Base-by-base conservation (phyloP, 345 rosid genomes). In the Stellera chamaejasme region DNA sequence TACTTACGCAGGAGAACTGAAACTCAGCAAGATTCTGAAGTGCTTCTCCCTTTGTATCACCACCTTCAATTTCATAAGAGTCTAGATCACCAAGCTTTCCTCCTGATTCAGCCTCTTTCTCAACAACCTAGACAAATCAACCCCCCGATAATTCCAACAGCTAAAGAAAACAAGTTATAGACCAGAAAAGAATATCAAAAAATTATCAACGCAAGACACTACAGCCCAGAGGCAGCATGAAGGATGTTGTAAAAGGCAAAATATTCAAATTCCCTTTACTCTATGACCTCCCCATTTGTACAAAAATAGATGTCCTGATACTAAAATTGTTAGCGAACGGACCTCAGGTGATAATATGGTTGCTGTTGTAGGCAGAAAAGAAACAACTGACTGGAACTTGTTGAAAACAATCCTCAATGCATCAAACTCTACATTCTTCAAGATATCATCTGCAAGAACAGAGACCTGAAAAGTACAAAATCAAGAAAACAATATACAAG, bases 1-100 rank as follows among this genome's bases (percentile, higher is more conserved):
- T 32, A 72, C 99, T 87, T 77, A 93, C 99, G 71, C 97, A 89
- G 68, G 99, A 93, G 65, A 93, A 89, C 71, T 93, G 99, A 75
- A 93, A 93, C 78, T 93, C 99, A 0, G 94, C 50, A 44, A 93
- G 82, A 66, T 93, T 93, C 74, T 93, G 99, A 63, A 93, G 88
- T 54, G 87, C 81, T 68, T 84, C 97, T 48, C 89, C 82, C 80
- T 87, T 93, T 54, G 96, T 88, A 61, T 89, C 97, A 63, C 89
- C 85, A 25, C 99, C 99, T 90, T 93, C 99, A 55, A 93, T 80
- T 69, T 93, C 99, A 62, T 93, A 93, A 12, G 82, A 78, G 75
- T 93, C 99, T 2, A 93, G 83, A n/a, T 81, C 91, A 39, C 94
- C 94, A 53, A 93, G 85, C 76, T 66, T 86, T 51, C 98, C 96